Evolutionary conservation across 495 filamentous ascomycete species (phyloP), one percentile per base, ranked within the genome.

Genomic region (Xylaria flabelliformis): DNA sequence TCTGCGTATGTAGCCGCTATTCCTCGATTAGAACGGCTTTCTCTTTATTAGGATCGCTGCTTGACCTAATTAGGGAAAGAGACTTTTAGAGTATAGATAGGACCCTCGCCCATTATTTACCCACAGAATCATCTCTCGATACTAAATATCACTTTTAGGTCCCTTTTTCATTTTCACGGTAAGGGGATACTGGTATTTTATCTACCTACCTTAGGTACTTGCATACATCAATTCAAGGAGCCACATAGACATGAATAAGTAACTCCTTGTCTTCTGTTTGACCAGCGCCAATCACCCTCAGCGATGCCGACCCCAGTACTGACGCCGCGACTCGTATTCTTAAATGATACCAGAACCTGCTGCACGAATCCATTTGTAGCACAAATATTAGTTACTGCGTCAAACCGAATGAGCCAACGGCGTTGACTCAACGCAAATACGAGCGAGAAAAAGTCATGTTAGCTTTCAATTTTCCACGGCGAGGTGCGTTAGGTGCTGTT

Each of bases 401-500:
- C 3, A 42, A 42, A n/a, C n/a, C 36, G 19, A 41, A 63, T 63
- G 58, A 62, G 34, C n/a, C n/a, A n/a, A n/a, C n/a, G n/a, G n/a
- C n/a, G n/a, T n/a, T n/a, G n/a, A n/a, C n/a, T 62, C 58, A 62
- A n/a, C 58, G 17, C 36, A 29, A 29, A 41, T 34, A 62, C 36
- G 24, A 56, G 53, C 5, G 1, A 56, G 44, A 5, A 29, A 32
- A 58, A 62, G 36, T 10, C 36, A 41, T 19, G n/a, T 42, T 59
- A 36, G 55, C n/a, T 24, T 39, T 42, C 17, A 12, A 13, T 42
- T 13, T 62, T 13, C 9, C 36, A 8, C 6, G 4, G 36, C 36
- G 6, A 39, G 36, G 0, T 39, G 32, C 19, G 34, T 36, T 42
- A 32, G 26, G 36, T 63, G 34, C 59, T 41, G 59, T 24, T 63